These are phyloP conservation scores for Salvia hispanica DNA, from an alignment of 257 asterid genomes.

Conservation along the genomic window DNA sequence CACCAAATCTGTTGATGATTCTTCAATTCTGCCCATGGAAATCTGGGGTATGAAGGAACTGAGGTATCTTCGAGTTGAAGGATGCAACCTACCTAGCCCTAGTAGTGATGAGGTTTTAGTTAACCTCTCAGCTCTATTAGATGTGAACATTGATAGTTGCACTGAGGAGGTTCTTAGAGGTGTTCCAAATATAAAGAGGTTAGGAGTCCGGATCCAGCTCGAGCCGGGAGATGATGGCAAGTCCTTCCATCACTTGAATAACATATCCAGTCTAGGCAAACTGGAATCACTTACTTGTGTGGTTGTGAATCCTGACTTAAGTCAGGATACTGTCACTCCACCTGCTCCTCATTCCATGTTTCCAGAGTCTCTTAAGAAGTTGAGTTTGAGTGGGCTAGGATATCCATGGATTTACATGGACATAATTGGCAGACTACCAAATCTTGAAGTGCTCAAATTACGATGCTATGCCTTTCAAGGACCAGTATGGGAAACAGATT, in stretches of 20 bases:
- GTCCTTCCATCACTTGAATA: conserved; percentile 3
- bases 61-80: not conserved
- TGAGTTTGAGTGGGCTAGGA: conserved; percentile 5
- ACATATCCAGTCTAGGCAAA: not conserved
- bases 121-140: not conserved
- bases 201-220: conserved; percentile 3
- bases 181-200: conserved; percentile 1
- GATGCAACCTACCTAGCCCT: not conserved
- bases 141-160: conserved; percentile 1
- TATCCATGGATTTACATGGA: conserved; percentile 4
- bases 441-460: conserved; percentile 10
- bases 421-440: not conserved
- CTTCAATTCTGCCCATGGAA: not conserved
- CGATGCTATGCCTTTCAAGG: conserved; percentile 16
- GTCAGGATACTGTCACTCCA: not conserved
- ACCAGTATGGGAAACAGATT: conserved; percentile 9
- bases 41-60: conserved; percentile 1
- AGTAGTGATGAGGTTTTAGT: not conserved
- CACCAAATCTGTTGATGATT: not conserved
- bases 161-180: not conserved
- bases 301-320: not conserved
- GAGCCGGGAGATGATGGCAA: not conserved
- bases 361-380: conserved; percentile 2
- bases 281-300: conserved; percentile 7
- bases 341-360: conserved; percentile 1